Evolutionary conservation across 2,329 filamentous ascomycete genomes (phyloP).

Genomic region (Pestalotiopsis sp.): DNA sequence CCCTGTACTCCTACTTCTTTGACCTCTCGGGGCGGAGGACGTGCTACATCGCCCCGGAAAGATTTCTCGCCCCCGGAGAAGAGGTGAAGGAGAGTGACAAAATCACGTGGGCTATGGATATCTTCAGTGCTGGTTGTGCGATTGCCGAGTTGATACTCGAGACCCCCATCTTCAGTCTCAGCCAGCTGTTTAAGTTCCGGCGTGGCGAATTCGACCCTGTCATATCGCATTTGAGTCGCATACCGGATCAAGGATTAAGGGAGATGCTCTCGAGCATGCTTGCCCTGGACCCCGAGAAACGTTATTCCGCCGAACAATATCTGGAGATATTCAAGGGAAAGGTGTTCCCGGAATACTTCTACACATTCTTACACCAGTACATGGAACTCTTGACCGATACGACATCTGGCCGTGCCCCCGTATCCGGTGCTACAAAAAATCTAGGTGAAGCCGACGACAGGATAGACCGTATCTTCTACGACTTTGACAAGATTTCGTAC

Average conservation of each 20-base stretch:
- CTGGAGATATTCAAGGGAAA: slow-evolving; percentile 89
- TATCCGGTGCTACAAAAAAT: slow-evolving; percentile 70
- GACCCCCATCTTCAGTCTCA: slow-evolving; percentile 94
- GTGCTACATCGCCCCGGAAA: slow-evolving; percentile 93
- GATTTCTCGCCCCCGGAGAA: slow-evolving; percentile 76
- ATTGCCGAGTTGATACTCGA: slow-evolving; percentile 97
- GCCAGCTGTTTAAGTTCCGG: slow-evolving; percentile 92
- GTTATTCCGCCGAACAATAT: slow-evolving; percentile 93
- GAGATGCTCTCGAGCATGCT: slow-evolving; percentile 97
- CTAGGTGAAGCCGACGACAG: slow-evolving; percentile 88
- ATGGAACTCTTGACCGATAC: slow-evolving; percentile 96
- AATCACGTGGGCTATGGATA: slow-evolving; percentile 93
- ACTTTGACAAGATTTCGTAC: slow-evolving; percentile 98
- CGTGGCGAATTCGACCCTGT: slow-evolving; percentile 90
- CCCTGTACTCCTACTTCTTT: slow-evolving; percentile 97
- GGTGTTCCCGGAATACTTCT: slow-evolving; percentile 95
- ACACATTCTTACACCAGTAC: slow-evolving; percentile 95
- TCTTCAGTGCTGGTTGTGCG: slow-evolving; percentile 95
- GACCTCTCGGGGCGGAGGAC: slow-evolving; percentile 89
- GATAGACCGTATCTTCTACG: slow-evolving; percentile 89
- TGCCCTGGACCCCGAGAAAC: slow-evolving; percentile 85
- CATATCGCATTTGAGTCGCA: slow-evolving; percentile 78
- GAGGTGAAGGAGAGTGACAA: slow-evolving; percentile 62
- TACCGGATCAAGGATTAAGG: slow-evolving; percentile 83
- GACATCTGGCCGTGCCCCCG: slow-evolving; percentile 73